A percentile compares a stretch with the other conserved stretches of the same genome.
Conservation (phyloP, 192 early-diverging fungal genomes). For the Coemansia sp. region DNA sequence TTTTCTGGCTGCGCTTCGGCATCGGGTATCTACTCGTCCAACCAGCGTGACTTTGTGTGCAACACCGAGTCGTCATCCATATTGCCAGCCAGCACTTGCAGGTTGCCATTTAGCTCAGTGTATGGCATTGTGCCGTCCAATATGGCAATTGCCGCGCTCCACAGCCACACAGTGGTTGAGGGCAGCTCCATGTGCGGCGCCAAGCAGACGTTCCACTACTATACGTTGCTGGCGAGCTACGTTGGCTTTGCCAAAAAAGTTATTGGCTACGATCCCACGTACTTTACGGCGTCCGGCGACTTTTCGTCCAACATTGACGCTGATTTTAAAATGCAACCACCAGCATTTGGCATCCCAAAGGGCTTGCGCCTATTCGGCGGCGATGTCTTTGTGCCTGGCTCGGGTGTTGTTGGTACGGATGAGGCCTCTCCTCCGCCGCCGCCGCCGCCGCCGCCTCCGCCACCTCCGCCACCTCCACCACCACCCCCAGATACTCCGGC, state of each 20-base stretch:
- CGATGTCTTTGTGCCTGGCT: background rate
- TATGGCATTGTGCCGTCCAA: conserved; percentile 1
- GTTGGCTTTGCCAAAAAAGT: conserved; percentile 18
- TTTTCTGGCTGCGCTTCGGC: conserved; percentile 7
- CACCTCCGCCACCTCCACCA: background rate
- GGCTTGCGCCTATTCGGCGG: background rate
- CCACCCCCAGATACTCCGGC: background rate
- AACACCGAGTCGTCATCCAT: background rate
- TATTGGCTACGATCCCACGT: conserved; percentile 3
- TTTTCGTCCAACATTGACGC: background rate
- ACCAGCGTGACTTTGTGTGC: conserved; percentile 27
- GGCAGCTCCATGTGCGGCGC: conserved; percentile 13
- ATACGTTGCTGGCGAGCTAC: conserved; percentile 14
- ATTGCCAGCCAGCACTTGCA: conserved; percentile 2
- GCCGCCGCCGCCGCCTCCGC: background rate
- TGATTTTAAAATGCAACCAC: background rate
- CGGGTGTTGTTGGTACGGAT: background rate
- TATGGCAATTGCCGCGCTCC: conserved; percentile 17
- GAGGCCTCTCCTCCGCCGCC: background rate
- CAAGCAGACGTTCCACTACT: conserved; percentile 12
- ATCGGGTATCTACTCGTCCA: conserved; percentile 17
- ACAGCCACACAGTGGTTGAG: conserved; percentile 15
- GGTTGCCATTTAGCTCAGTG: conserved; percentile 13
- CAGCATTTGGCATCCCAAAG: background rate
- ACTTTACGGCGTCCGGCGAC: background rate